Percentiles rank a stretch among this genome's conserved stretches.
Evolutionary conservation across 176 grass and related monocot species (phyloP).

Genomic region (Oryza coarctata): DNA sequence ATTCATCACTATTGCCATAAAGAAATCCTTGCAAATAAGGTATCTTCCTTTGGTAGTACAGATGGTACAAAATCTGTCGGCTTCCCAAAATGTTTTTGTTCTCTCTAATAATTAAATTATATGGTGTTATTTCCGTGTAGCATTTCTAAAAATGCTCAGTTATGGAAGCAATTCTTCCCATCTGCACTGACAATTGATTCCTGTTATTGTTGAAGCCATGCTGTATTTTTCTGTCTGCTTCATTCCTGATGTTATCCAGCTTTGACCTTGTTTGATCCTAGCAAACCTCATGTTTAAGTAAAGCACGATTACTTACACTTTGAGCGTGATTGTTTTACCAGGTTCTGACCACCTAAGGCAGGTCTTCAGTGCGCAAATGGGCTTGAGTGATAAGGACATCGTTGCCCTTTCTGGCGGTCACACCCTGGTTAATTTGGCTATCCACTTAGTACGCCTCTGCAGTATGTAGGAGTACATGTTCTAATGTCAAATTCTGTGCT

Average conservation of each 20-base stretch:
- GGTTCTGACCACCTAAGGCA: slow-evolving; percentile 92
- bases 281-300: not conserved
- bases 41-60: not conserved
- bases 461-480: not conserved
- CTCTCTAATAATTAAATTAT: not conserved
- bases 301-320: not conserved
- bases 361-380: slow-evolving; percentile 87
- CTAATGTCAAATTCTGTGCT: not conserved
- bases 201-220: not conserved
- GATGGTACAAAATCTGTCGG: not conserved
- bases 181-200: too few species aligned
- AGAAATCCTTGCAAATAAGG: not conserved
- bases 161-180: not conserved
- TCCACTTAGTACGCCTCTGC: not conserved
- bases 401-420: slow-evolving; percentile 92
- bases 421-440: slow-evolving; percentile 62
- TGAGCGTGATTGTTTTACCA: not conserved
- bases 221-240: not conserved
- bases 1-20: not conserved
- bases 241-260: not conserved
- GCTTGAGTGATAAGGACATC: slow-evolving; percentile 90
- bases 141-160: not conserved
- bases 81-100: not conserved
- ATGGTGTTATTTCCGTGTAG: not conserved
- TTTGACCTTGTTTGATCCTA: not conserved